Percentiles rank a stretch among this genome's conserved stretches.
phyloP scores from a whole-genome alignment of 345 rosid genomes.

The Pugionium cornutum region DNA sequence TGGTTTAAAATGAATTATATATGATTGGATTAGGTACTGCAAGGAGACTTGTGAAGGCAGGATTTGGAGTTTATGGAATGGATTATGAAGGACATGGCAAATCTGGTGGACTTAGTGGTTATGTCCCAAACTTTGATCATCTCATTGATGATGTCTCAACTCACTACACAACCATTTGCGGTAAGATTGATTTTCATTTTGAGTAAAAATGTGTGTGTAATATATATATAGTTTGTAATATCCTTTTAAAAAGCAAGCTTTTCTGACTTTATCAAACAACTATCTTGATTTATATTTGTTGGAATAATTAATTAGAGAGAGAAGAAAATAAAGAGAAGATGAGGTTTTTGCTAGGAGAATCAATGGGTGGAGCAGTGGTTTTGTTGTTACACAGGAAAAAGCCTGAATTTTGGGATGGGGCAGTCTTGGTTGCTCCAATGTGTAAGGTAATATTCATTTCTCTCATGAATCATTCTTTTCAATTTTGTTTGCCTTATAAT shows the following conservation, averaged over 20 bases:
- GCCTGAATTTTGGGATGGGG: slow-evolving; percentile 80
- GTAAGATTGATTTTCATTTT: slow-evolving; percentile 37
- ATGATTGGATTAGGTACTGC: slow-evolving; percentile 59
- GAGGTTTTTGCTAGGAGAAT: slow-evolving; percentile 78
- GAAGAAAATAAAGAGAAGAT: slow-evolving; percentile 57
- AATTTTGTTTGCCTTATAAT: too few species aligned
- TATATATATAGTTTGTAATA: too few species aligned
- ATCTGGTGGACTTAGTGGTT: slow-evolving; percentile 59
- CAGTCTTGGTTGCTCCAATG: slow-evolving; percentile 82
- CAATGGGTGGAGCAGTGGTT: slow-evolving; percentile 87
- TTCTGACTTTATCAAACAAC: too few species aligned
- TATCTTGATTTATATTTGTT: too few species aligned
- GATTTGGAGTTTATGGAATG: slow-evolving; percentile 72
- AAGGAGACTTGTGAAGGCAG: slow-evolving; percentile 59
- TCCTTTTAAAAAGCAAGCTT: too few species aligned
- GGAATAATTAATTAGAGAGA: slow-evolving; percentile 41
- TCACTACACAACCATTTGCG: slow-evolving; percentile 56
- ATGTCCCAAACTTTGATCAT: slow-evolving; percentile 51
- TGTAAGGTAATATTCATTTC: slow-evolving; percentile 55
- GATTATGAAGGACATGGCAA: slow-evolving; percentile 96
- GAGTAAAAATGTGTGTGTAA: too few species aligned
- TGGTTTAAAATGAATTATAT: neutral
- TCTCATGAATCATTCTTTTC: too few species aligned
- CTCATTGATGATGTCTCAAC: slow-evolving; percentile 62
- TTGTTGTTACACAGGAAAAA: slow-evolving; percentile 60